Evolutionary conservation across 2,329 filamentous ascomycete species (phyloP), one percentile per base, ranked within the genome.

Genomic region (Penicillium janthinellum): DNA sequence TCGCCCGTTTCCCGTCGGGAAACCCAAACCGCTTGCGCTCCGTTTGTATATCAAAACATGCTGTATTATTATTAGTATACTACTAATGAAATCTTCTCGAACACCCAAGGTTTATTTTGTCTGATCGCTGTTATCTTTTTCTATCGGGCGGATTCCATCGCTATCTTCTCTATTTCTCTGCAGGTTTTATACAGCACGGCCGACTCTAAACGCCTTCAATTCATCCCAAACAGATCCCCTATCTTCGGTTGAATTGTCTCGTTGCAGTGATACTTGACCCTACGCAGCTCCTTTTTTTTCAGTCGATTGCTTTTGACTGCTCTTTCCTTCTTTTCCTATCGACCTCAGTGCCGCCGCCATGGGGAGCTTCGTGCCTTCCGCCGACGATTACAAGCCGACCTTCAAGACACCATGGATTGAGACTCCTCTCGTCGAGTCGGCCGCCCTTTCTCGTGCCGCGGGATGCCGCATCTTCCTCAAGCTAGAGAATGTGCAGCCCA

Each of bases 401-500:
- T 69, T 71, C 62, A 72, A 74, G 54, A 74, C 70, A 54, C 87
- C 90, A 57, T 92, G 89, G 88, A 84, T 86, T 61, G 80, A 88
- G 72, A 93, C 90, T 17, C 90, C 90, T 28, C 82, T 90, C 61
- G 82, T 90, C 60, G 84, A 87, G 69, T 91, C 87, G 3, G 80
- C 83, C 53, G 79, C 85, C 14, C 82, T 93, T 39, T 92, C 89
- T 45, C 83, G 86, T 64, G 82, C 83, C 63, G 88, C 89, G 65
- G 90, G 90, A 75, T 93, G 90, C 80, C 88, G 90, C 78, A 86
- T 96, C 75, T 91, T 90, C 75, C 86, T 96, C 70, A 96, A 96
- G 76, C 85, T 95, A 63, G 91, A 96, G 69, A 91, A 90, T 72
- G 84, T 92, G 56, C 92, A 96, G 71, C 92, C 91, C 4, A 90